Percentiles rank a stretch among this genome's conserved stretches.
Conservation (phyloP, 169 alveolate species). For the Plasmodium knowlesi region DNA sequence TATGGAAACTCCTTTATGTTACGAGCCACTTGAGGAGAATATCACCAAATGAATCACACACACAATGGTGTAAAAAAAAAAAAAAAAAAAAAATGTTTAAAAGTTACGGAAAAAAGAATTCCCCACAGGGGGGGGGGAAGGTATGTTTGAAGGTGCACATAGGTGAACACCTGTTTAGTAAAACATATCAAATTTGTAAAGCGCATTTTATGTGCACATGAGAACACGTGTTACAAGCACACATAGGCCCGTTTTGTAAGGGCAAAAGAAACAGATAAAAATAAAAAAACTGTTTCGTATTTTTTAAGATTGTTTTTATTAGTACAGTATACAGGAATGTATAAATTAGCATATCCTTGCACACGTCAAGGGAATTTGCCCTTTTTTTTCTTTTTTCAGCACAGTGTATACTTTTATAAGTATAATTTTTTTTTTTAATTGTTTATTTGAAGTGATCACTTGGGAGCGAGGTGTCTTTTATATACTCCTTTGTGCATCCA, state of each 20-base stretch:
- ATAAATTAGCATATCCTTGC: background rate
- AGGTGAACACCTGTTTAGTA: background rate
- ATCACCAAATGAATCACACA: background rate
- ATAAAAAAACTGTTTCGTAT: background rate
- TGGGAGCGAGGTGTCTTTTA: background rate
- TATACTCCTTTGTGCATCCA: background rate
- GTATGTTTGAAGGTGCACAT: background rate
- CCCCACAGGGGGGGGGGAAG: background rate
- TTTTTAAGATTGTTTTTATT: background rate
- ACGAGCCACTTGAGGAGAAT: background rate
- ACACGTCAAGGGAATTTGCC: background rate
- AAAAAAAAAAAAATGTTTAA: background rate
- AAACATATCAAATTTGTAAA: constrained; percentile 1
- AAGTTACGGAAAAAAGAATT: background rate
- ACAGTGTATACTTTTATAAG: background rate
- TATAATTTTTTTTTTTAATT: no score
- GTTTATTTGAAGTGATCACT: background rate
- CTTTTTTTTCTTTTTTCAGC: background rate
- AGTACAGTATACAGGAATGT: background rate
- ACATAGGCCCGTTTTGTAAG: background rate
- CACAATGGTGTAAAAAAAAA: background rate
- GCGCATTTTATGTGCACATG: background rate
- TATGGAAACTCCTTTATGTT: background rate
- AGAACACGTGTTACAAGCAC: background rate
- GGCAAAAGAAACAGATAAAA: background rate